These are phyloP conservation scores for Planoprotostelium fungivorum DNA, from an alignment of 78 protist species.

Conservation along the genomic window DNA sequence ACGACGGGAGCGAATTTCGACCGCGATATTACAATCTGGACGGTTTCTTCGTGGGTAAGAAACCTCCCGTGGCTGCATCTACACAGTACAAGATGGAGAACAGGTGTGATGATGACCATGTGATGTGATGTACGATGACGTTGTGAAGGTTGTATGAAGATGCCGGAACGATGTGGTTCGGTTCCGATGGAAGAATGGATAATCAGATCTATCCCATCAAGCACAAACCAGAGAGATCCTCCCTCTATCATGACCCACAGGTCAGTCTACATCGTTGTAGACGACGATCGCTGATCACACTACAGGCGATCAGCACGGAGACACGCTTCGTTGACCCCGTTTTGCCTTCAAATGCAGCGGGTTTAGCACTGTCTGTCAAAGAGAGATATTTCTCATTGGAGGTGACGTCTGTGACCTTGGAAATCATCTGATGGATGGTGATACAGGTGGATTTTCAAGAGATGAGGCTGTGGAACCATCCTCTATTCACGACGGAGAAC, in stretches of 20 bases:
- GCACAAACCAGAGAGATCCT: neutral
- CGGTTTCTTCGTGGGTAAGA: neutral
- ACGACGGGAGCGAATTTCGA: neutral
- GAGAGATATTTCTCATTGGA: neutral
- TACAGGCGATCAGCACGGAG: neutral
- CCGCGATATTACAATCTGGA: neutral
- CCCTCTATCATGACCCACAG: neutral
- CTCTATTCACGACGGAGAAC: neutral
- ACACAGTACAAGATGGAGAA: neutral
- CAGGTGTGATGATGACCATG: neutral
- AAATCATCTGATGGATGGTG: no score
- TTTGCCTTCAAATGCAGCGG: neutral
- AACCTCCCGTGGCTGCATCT: neutral
- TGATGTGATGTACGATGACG: neutral
- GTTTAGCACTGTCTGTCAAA: neutral
- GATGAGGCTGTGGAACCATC: neutral
- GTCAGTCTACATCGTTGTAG: neutral
- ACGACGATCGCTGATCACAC: neutral
- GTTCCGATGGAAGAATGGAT: neutral
- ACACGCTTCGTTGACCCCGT: neutral
- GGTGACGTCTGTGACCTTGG: no score
- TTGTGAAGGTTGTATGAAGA: neutral
- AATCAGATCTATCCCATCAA: neutral
- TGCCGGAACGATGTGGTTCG: neutral
- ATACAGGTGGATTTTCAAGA: constrained; percentile 1